Percentiles rank a stretch among this genome's conserved stretches.
These are phyloP conservation scores for Xerocomus brunneocitrinus DNA, from an alignment of 768 basidiomycete genomes.

Conservation along the genomic window DNA sequence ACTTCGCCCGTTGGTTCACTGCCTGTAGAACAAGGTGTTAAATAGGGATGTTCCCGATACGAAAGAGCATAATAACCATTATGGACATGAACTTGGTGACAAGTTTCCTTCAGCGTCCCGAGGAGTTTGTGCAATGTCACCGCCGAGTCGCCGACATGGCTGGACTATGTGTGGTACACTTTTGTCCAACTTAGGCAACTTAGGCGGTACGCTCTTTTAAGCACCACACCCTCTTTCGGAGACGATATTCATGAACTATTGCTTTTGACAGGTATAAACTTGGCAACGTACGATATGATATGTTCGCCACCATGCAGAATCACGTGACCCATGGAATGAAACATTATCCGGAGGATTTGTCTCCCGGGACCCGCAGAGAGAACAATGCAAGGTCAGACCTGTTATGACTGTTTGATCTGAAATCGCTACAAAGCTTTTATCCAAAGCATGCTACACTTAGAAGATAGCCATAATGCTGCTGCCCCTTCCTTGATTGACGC, in stretches of 20 bases:
- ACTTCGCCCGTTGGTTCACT: not conserved
- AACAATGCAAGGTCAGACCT: constrained; percentile 4
- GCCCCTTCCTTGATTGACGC: not conserved
- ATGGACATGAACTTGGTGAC: not conserved
- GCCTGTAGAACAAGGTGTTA: not conserved
- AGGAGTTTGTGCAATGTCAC: too few species aligned
- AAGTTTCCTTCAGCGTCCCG: too few species aligned
- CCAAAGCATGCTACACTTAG: not conserved
- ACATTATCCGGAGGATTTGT: too few species aligned
- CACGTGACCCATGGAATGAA: constrained; percentile 3
- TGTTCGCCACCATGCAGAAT: not conserved
- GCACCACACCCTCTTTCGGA: not conserved
- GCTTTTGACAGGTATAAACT: not conserved
- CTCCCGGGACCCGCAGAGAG: not conserved
- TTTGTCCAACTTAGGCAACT: not conserved
- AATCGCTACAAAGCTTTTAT: not conserved
- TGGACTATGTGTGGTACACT: not conserved
- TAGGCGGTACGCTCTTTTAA: constrained; percentile 1
- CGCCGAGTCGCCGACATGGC: not conserved
- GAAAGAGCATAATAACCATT: not conserved
- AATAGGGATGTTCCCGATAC: not conserved
- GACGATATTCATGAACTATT: not conserved
- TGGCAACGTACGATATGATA: not conserved
- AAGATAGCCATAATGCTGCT: not conserved
- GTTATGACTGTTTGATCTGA: not conserved